These are phyloP conservation scores for Babjeviella inositovora DNA, from an alignment of 805 yeast species.

Conservation along the genomic window DNA sequence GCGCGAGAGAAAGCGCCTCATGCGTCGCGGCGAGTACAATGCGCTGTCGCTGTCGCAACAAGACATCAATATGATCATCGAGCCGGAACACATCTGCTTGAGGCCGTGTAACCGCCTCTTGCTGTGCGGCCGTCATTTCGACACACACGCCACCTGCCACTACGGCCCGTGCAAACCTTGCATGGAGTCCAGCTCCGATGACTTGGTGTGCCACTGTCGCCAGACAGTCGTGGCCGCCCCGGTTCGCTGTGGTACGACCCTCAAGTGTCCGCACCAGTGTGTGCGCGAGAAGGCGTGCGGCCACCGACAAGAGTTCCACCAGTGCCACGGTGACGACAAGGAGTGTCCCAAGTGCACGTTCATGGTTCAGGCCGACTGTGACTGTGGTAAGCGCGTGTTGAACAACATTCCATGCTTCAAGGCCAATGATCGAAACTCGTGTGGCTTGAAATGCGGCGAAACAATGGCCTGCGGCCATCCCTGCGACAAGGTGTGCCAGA, in stretches of 20 bases:
- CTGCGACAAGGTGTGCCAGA: conserved; percentile 42
- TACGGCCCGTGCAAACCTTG: conserved; percentile 72
- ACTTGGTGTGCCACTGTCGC: conserved; percentile 70
- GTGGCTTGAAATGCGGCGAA: conserved; percentile 23
- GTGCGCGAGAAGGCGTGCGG: conserved; percentile 44
- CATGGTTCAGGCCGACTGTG: conserved; percentile 37
- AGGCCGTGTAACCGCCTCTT: conserved; percentile 44
- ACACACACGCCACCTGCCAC: conserved; percentile 63
- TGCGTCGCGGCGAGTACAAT: conserved; percentile 33
- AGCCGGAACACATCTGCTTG: conserved; percentile 62
- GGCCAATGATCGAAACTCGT: conserved; percentile 45
- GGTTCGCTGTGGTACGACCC: conserved; percentile 62
- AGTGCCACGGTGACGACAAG: conserved; percentile 53
- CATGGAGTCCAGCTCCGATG: conserved; percentile 66
- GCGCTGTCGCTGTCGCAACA: conserved; percentile 13
- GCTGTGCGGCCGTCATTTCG: conserved; percentile 53
- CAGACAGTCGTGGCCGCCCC: conserved; percentile 67
- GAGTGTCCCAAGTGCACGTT: conserved; percentile 67
- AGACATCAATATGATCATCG: conserved; percentile 35
- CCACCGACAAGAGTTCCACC: conserved; percentile 52
- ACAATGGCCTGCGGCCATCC: conserved; percentile 21
- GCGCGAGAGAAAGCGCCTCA: conserved; percentile 25
- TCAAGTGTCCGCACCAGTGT: conserved; percentile 55
- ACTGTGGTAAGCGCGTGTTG: conserved; percentile 40
- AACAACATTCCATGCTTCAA: conserved; percentile 60